Evolutionary conservation across 129 eudicot genomes (phyloP).

Genomic region (Ambrosia artemisiifolia): DNA sequence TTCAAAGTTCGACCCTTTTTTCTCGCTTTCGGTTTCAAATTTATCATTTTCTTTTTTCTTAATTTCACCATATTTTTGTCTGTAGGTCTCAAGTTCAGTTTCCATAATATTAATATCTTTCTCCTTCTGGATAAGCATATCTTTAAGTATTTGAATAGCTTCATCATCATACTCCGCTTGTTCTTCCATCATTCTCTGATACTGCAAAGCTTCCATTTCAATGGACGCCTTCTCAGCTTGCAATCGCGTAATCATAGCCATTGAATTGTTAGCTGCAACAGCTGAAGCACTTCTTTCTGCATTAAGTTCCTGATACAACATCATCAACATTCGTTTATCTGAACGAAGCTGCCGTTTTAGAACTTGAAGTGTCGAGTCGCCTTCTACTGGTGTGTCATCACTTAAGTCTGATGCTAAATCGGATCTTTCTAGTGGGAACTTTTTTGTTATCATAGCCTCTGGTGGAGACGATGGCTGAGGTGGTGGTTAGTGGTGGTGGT

Average conservation of each 20-base stretch:
- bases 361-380: conserved; percentile 34
- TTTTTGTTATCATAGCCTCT: no score
- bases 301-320: conserved; percentile 68
- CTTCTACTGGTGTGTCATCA: conserved; percentile 42
- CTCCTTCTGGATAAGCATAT: conserved; percentile 47
- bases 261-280: conserved; percentile 86
- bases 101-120: conserved; percentile 57
- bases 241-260: conserved; percentile 90
- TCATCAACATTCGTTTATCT: conserved; percentile 53
- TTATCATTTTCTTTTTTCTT: conserved; percentile 34
- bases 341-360: conserved; percentile 50
- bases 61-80: conserved; percentile 46
- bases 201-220: conserved; percentile 92
- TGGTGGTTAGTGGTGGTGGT: no score
- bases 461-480: no score
- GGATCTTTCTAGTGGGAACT: conserved; percentile 13
- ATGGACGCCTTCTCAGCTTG: conserved; percentile 86
- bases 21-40: conserved; percentile 24
- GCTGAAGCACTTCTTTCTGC: conserved; percentile 90
- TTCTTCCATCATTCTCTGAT: conserved; percentile 80
- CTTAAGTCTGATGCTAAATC: conserved; percentile 25
- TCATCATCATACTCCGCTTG: conserved; percentile 83
- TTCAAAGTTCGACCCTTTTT: conserved; percentile 37
- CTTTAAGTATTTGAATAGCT: conserved; percentile 59
- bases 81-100: conserved; percentile 41